phyloP scores from a whole-genome alignment of 495 filamentous ascomycete species.

The Penicillium nucicola region DNA sequence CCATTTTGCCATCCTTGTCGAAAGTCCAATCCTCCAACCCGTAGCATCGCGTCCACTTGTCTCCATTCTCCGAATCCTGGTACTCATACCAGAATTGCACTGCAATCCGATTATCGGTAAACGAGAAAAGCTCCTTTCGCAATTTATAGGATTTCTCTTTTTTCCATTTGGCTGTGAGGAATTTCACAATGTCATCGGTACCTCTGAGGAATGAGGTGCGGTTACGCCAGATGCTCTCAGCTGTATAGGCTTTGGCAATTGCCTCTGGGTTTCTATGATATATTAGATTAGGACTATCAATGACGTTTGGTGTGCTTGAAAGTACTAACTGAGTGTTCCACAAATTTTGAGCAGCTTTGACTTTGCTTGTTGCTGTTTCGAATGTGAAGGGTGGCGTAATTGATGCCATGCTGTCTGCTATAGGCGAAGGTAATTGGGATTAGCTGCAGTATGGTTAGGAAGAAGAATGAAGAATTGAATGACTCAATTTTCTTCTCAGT shows the following conservation, averaged over 20 bases:
- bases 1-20: background rate
- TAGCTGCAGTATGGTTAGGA: too few species aligned
- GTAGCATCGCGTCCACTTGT: background rate
- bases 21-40: background rate
- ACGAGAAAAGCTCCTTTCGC: background rate
- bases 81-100: conserved; percentile 1
- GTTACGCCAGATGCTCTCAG: background rate
- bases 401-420: background rate
- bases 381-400: background rate
- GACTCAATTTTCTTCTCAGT: too few species aligned
- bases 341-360: background rate
- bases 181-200: background rate
- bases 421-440: too few species aligned
- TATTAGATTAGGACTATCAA: background rate
- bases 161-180: background rate
- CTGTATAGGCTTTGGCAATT: background rate
- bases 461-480: too few species aligned
- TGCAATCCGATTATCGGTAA: background rate
- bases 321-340: background rate
- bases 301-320: too few species aligned
- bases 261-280: background rate
- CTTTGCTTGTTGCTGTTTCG: background rate
- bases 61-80: background rate
- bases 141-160: background rate
- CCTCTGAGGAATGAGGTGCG: background rate